Evolutionary conservation across 345 rosid genomes (phyloP), one percentile per base, ranked within the genome.

Genomic region (Aethionema arabicum): DNA sequence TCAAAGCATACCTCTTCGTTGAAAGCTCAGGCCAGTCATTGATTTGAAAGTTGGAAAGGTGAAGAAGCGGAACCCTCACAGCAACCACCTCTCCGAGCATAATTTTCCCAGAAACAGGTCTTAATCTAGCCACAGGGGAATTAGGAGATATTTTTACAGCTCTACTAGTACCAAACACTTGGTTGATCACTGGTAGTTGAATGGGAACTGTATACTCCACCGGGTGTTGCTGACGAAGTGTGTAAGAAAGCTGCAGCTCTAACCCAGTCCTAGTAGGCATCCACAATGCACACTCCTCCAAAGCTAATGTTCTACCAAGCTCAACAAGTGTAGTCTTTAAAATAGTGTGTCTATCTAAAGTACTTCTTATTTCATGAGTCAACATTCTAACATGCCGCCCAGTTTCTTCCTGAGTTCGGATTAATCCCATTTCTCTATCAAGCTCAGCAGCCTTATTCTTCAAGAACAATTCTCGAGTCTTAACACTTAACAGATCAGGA

Each of bases 21-120:
- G 98, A 88, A 66, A 90, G 97, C 77, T 90, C 99, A 11, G 99
- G 99, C 99, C 98, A 90, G 58, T 88, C 96, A 73, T 88, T 90
- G 52, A 95, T 95, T 80, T 86, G 98, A 45, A 95, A 95, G 74
- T 88, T 95, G 3, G 91, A 88, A 54, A 95, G 95, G 78, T 90
- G 97, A 9, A 95, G 88, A 60, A 90, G 93, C 3, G 99, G 99
- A 27, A 95, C 98, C 54, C 99, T 89, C 44, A 95, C 89, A 13
- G 95, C 97, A 3, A 90, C 98, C 30, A 95, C 98, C 76, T 88
- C 96, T 38, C 98, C 97, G 1, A 89, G 95, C 71, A 84, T 74
- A 68, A 80, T 83, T 66, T 85, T 90, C 65, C 96, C 95, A 5
- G 91, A 73, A 63, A 83, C 74, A 68, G 99, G 93, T 63, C 96